phyloP scores from a whole-genome alignment of 352 stramenopile species.

The Globisporangium spiculum region DNA sequence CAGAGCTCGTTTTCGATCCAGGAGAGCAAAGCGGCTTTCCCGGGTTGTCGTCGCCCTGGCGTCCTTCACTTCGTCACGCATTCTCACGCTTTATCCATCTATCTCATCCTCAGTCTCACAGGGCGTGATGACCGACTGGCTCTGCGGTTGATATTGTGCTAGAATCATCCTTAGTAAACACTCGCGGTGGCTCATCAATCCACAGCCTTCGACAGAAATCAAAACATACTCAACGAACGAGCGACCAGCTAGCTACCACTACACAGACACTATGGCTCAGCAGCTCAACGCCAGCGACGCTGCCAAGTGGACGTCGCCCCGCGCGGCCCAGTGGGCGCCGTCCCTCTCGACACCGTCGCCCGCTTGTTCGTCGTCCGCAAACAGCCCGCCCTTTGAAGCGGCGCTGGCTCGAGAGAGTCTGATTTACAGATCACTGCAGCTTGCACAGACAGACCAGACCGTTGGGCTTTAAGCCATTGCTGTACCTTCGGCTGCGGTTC shows the following conservation, averaged over 20 bases:
- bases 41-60: no score
- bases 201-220: neutral
- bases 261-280: neutral
- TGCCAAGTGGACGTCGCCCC: constrained; percentile 1
- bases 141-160: neutral
- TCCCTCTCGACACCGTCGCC: neutral
- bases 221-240: neutral
- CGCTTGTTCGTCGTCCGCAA: neutral
- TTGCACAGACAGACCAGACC: no score
- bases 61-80: no score
- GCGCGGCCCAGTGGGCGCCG: neutral
- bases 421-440: no score
- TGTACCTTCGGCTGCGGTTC: no score
- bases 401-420: neutral
- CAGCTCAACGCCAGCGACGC: neutral
- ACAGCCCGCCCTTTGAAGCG: neutral
- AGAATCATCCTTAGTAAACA: neutral
- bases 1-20: no score
- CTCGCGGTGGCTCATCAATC: neutral
- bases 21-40: no score
- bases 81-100: no score
- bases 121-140: no score
- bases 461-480: no score
- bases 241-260: no score
- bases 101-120: no score